Base-by-base conservation (phyloP, 2,329 filamentous ascomycete genomes). In the Pleurostoma richardsiae region DNA sequence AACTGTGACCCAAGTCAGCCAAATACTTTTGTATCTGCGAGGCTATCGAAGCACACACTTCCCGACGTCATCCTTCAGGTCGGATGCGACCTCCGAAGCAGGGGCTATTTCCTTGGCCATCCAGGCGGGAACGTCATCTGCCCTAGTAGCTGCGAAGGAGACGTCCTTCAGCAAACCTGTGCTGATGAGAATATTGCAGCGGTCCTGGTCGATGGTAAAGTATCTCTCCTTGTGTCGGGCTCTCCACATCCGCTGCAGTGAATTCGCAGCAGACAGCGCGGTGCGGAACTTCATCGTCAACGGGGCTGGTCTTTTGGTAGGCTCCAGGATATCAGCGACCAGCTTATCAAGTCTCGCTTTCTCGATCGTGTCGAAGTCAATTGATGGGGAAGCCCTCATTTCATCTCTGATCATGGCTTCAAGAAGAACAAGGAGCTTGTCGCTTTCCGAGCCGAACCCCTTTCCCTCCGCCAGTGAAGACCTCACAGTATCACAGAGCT, bases 1-100 rank as follows among this genome's bases (percentile, higher is more conserved):
- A 83, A 46, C 79, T 82, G 45, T n/a, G n/a, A 30, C 5, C 2
- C 3, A 4, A 8, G 39, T 48, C 38, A 52, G 45, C 19, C 19
- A 33, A 4, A 6, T 33, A 5, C 4, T 29, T n/a, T 39, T 8
- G 2, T 4, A n/a, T 6, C 4, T 6, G 27, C 4, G 27, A 19
- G 4, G 11, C 1, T 19, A 5, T 6, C 8, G 29, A 2, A 11
- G 10, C 4, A 45, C 50, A 47, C 19, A 50, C 50, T 47, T 45
- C 39, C 50, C 50, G 3, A 47, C 44, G 4, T 10, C 19, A 6
- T 41, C 49, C 4, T 27, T 30, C 38, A 19, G 10, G 28, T 30
- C 43, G 10, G 30, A 42, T 39, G 49, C 50, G n/a, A 39, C 44
- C 28, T 52, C 50, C 29, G 50, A 49, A 19, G 43, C 28, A 11